These are phyloP conservation scores for Sporothrix globosa DNA, from an alignment of 2,329 filamentous ascomycete species.

Conservation along the genomic window DNA sequence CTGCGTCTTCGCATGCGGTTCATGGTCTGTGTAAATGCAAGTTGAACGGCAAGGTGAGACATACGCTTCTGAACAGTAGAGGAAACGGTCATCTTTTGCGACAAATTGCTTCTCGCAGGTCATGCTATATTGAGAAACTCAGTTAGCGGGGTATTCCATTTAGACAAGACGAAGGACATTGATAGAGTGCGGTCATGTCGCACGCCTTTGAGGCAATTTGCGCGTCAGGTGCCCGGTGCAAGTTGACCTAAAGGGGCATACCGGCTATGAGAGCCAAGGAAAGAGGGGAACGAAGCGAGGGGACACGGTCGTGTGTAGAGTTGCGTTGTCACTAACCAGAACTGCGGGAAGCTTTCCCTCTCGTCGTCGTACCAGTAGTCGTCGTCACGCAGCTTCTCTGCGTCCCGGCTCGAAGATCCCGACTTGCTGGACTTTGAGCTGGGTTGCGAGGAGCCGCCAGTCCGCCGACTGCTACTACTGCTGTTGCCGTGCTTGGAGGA, in stretches of 20 bases:
- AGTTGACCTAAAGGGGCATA: not conserved
- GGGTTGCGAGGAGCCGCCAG: conserved; percentile 38
- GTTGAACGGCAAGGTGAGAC: conserved; percentile 39
- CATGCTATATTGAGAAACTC: conserved; percentile 55
- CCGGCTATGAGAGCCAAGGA: conserved; percentile 2
- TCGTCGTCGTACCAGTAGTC: conserved; percentile 58
- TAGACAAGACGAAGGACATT: not conserved
- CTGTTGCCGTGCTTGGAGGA: conserved; percentile 38
- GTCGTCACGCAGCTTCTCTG: conserved; percentile 56
- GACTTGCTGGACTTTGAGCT: conserved; percentile 55
- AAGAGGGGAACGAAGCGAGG: conserved; percentile 18
- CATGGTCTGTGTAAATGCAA: not conserved
- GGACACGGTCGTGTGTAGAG: conserved; percentile 41
- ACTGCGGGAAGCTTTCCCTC: conserved; percentile 66
- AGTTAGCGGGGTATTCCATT: conserved; percentile 17
- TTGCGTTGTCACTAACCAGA: conserved; percentile 52
- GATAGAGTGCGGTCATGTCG: not conserved
- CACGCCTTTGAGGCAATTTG: not conserved
- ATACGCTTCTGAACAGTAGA: conserved; percentile 68
- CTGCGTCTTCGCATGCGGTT: not conserved
- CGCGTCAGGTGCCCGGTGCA: conserved; percentile 14
- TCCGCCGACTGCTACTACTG: conserved; percentile 41
- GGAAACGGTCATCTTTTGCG: conserved; percentile 57
- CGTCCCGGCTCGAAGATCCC: conserved; percentile 47
- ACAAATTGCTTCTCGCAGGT: conserved; percentile 69